Evolutionary conservation across 441 rosid genomes (phyloP).

Genomic region (Adansonia grandidieri): DNA sequence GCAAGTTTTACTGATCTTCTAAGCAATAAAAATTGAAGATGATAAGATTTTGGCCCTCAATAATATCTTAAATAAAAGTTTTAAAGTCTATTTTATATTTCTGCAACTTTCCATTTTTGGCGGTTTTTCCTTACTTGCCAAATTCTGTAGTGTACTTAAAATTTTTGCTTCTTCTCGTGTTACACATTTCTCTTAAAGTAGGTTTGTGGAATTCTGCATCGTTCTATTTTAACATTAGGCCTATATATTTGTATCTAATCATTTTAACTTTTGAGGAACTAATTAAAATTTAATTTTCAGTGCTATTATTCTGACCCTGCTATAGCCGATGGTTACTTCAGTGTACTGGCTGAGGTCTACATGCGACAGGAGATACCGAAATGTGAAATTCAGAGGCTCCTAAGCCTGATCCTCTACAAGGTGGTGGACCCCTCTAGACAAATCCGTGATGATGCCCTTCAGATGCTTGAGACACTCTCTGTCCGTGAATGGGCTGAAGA

Average conservation of each 20-base stretch:
- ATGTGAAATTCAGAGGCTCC: constrained; percentile 95
- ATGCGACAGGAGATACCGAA: constrained; percentile 98
- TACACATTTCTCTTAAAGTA: background rate
- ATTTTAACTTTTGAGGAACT: constrained; percentile 1
- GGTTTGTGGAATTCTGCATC: background rate
- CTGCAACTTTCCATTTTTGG: background rate
- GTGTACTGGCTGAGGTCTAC: constrained; percentile 98
- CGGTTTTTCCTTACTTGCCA: background rate
- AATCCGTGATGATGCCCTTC: constrained; percentile 99
- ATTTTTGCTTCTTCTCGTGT: background rate
- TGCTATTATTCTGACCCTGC: constrained; percentile 96
- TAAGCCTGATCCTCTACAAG: constrained; percentile 96
- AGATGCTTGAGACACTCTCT: constrained; percentile 99
- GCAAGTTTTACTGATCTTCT: background rate
- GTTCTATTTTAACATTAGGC: background rate
- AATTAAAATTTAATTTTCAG: constrained; percentile 48
- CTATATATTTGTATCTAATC: constrained; percentile 16
- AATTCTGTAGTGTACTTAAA: background rate
- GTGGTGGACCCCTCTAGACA: constrained; percentile 98
- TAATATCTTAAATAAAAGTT: background rate
- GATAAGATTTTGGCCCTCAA: background rate
- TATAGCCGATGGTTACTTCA: constrained; percentile 98
- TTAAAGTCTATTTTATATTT: background rate
- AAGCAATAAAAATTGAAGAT: background rate
- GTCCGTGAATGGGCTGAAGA: constrained; percentile 97